A percentile compares a stretch with the other conserved stretches of the same genome.
Evolutionary conservation across 768 basidiomycete species (phyloP).

Genomic region (Tricholoma terreum): DNA sequence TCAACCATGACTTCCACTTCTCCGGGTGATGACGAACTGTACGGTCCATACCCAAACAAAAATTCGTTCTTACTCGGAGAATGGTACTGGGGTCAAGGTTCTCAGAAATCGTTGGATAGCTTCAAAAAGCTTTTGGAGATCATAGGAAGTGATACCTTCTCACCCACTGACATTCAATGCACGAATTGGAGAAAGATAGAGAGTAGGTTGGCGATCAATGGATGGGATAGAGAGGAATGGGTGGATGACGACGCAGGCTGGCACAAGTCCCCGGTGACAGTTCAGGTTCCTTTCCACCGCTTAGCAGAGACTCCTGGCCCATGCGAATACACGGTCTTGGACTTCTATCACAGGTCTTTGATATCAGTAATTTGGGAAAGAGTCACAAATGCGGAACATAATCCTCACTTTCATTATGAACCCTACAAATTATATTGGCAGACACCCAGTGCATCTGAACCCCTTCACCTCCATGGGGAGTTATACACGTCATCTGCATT

Average conservation of each 20-base stretch:
- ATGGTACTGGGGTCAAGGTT: no score
- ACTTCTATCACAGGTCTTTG: conserved; percentile 17
- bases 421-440: conserved; percentile 19
- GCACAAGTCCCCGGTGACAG: not conserved
- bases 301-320: not conserved
- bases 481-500: conserved; percentile 17
- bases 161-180: conserved; percentile 8
- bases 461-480: conserved; percentile 13
- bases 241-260: not conserved
- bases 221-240: not conserved
- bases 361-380: conserved; percentile 15
- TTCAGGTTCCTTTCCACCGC: no score
- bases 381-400: conserved; percentile 1
- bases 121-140: conserved; percentile 6
- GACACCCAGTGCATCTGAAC: not conserved
- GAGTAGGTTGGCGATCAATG: not conserved
- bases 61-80: no score
- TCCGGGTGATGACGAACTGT: no score
- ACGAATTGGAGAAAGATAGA: conserved; percentile 11
- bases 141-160: no score
- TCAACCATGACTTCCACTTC: no score
- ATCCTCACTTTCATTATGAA: conserved; percentile 13
- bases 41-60: no score
- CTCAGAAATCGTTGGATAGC: conserved; percentile 4
- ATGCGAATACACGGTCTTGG: not conserved